phyloP scores from a whole-genome alignment of 208 protist species.

The Leishmania tropica region DNA sequence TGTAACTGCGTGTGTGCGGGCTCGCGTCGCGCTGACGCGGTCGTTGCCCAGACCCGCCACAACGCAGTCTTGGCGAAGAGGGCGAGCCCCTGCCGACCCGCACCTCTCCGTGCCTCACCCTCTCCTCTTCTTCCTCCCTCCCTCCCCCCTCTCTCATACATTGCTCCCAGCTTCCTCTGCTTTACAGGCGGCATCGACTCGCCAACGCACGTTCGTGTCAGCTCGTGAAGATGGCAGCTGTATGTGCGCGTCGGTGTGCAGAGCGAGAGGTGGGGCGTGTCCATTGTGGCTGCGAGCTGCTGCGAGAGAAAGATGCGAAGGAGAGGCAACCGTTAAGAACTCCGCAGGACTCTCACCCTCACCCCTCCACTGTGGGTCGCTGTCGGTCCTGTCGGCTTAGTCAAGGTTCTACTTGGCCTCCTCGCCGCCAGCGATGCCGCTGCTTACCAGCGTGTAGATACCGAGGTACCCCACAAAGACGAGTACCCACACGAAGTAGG shows the following conservation, averaged over 20 bases:
- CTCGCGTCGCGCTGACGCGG: background rate
- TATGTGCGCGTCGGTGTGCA: background rate
- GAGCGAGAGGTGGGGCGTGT: background rate
- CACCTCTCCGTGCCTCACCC: too few relatives aligned
- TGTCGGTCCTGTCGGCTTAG: background rate
- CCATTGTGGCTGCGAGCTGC: background rate
- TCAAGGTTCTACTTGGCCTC: background rate
- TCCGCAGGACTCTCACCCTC: background rate
- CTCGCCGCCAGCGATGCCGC: slow-evolving; percentile 18
- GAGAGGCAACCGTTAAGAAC: too few relatives aligned
- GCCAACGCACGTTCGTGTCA: background rate
- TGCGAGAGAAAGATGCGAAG: background rate
- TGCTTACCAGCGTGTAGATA: slow-evolving; percentile 32
- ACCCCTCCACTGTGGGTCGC: background rate
- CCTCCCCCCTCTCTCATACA: background rate
- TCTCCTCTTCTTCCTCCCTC: too few relatives aligned
- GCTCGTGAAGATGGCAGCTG: background rate
- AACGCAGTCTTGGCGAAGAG: background rate
- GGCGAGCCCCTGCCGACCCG: too few relatives aligned
- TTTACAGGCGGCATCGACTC: background rate
- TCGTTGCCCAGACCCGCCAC: background rate
- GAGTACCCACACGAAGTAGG: slow-evolving; percentile 11
- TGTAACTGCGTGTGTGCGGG: too few relatives aligned
- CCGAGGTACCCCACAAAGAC: slow-evolving; percentile 26
- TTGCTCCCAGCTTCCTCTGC: background rate